phyloP scores from a whole-genome alignment of 768 basidiomycete genomes.

The Artomyces pyxidatus region DNA sequence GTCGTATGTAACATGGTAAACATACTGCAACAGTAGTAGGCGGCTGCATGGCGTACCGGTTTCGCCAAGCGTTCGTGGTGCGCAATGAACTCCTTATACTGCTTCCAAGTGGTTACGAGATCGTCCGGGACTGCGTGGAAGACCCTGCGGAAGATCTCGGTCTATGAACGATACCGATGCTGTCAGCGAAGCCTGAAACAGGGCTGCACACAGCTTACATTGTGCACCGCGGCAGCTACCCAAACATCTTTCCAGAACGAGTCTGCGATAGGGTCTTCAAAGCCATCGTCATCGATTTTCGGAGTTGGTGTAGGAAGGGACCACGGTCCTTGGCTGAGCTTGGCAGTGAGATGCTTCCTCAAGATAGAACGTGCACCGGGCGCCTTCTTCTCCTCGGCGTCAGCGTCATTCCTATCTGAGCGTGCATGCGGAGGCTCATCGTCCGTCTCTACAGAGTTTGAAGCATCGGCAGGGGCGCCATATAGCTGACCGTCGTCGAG shows the following conservation, averaged over 20 bases:
- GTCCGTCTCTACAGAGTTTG: constrained; percentile 32
- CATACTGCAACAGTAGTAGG: constrained; percentile 1
- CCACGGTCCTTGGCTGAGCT: constrained; percentile 48
- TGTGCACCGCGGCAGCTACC: constrained; percentile 80
- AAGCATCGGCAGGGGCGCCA: constrained; percentile 50
- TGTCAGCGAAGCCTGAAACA: not conserved
- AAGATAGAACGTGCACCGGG: constrained; percentile 41
- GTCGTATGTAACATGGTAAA: not conserved
- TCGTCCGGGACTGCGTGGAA: constrained; percentile 95
- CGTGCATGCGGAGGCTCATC: constrained; percentile 41
- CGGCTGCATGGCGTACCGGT: constrained; percentile 38
- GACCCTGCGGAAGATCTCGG: constrained; percentile 91
- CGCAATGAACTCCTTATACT: constrained; percentile 78
- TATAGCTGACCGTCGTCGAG: constrained; percentile 37
- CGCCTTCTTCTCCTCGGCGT: constrained; percentile 42
- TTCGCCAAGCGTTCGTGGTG: constrained; percentile 71
- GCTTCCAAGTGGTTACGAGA: constrained; percentile 89
- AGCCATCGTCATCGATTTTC: constrained; percentile 62
- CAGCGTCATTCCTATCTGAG: constrained; percentile 33
- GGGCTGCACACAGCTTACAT: constrained; percentile 43
- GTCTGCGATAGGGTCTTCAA: constrained; percentile 85
- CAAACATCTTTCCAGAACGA: constrained; percentile 87
- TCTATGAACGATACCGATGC: constrained; percentile 38
- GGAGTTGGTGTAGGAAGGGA: constrained; percentile 62
- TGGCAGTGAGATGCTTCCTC: constrained; percentile 45